Conservation (phyloP, 1,139 yeast genomes). For the Geotrichum histeridarum region DNA sequence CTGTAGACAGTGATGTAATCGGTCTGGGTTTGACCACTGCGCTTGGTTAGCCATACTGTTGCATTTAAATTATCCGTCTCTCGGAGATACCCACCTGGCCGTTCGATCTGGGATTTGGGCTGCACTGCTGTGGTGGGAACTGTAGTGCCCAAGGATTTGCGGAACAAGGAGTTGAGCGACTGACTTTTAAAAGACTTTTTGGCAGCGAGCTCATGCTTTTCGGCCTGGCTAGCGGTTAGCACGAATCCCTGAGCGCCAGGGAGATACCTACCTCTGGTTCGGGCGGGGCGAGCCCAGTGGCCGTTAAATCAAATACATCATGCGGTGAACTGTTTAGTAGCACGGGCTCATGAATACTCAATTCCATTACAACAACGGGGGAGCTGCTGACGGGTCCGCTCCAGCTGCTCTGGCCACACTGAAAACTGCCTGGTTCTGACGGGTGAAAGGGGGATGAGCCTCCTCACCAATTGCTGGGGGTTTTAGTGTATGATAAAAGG, state of each 20-base stretch:
- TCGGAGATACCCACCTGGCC: conserved; percentile 14
- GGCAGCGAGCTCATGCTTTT: conserved; percentile 12
- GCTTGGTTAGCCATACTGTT: conserved; percentile 6
- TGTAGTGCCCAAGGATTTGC: conserved; percentile 22
- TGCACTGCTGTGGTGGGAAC: conserved; percentile 19
- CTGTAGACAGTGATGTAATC: conserved; percentile 27
- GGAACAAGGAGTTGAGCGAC: conserved; percentile 37
- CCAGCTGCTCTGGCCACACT: too few species aligned
- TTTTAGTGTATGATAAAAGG: too few species aligned
- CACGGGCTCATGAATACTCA: conserved; percentile 1
- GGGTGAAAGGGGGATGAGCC: too few species aligned
- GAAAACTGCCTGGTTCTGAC: too few species aligned
- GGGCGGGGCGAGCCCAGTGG: neutral
- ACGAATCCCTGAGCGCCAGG: too few species aligned
- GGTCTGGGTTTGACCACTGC: conserved; percentile 13
- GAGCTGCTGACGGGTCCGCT: too few species aligned
- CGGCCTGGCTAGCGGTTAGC: neutral
- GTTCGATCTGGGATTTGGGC: conserved; percentile 8
- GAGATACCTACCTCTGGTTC: neutral
- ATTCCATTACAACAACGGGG: neutral
- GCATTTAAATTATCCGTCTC: neutral
- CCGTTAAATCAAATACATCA: neutral
- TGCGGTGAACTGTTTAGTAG: neutral
- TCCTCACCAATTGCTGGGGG: too few species aligned
- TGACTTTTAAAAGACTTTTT: conserved; percentile 39